These are phyloP conservation scores for Fabrea salina DNA, from an alignment of 169 alveolate genomes.

Conservation along the genomic window DNA sequence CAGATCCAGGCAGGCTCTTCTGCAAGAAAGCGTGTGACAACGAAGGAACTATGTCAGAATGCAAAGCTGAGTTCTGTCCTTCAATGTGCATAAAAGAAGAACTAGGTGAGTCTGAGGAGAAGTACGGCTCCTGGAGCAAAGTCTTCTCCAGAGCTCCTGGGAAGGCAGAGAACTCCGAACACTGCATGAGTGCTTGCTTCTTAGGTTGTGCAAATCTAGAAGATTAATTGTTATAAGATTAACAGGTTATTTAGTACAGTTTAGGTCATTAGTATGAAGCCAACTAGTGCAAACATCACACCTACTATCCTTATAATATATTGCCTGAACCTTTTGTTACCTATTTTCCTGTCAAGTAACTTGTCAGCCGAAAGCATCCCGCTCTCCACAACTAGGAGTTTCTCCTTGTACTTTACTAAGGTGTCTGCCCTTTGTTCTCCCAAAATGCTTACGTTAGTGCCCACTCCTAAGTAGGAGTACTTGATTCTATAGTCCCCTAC, in stretches of 20 bases:
- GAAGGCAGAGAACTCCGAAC: background rate
- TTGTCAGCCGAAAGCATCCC: background rate
- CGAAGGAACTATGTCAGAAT: slow-evolving; percentile 46
- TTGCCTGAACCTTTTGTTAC: background rate
- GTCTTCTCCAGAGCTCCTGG: slow-evolving; percentile 34
- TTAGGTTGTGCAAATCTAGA: background rate
- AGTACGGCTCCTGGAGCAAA: slow-evolving; percentile 36
- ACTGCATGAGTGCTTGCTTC: slow-evolving; percentile 27
- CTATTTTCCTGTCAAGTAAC: background rate
- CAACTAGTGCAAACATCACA: background rate
- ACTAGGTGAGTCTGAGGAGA: slow-evolving; percentile 63
- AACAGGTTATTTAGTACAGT: too few species aligned
- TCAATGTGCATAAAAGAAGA: slow-evolving; percentile 55
- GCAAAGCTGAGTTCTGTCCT: slow-evolving; percentile 60
- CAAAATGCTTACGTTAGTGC: background rate
- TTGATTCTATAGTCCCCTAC: slow-evolving; percentile 16
- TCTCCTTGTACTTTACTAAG: background rate
- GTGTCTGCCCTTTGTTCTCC: background rate
- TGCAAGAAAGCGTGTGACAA: slow-evolving; percentile 74
- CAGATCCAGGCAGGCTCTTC: slow-evolving; percentile 53
- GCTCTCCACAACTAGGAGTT: slow-evolving; percentile 1
- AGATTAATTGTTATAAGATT: too few species aligned
- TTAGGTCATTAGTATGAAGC: slow-evolving; percentile 7
- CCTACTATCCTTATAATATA: background rate
- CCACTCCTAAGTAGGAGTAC: background rate